A percentile compares a stretch with the other conserved stretches of the same genome.
Evolutionary conservation across 768 basidiomycete genomes (phyloP).

Genomic region (Terana coerulea): DNA sequence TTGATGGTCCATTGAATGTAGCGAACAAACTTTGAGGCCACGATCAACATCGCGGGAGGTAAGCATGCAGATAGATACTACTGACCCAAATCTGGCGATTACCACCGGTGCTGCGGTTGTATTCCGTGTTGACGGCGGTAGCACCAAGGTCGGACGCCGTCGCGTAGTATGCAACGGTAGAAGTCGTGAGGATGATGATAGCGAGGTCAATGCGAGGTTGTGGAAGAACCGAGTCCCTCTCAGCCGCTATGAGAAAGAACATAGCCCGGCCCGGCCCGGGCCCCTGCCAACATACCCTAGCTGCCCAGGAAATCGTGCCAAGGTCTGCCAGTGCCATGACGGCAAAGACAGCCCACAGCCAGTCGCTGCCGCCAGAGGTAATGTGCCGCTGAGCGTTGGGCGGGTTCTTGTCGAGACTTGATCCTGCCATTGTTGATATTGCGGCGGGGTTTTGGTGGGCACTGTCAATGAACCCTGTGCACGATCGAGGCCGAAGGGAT

Average conservation of each 20-base stretch:
- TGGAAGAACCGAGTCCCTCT: constrained; percentile 45
- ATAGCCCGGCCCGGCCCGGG: too few species aligned
- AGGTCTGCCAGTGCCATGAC: constrained; percentile 43
- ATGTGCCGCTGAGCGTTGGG: constrained; percentile 34
- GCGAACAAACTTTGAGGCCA: constrained; percentile 42
- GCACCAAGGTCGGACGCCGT: constrained; percentile 55
- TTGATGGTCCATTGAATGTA: constrained; percentile 57
- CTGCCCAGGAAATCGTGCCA: constrained; percentile 34
- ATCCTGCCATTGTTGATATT: constrained; percentile 7
- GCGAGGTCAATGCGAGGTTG: too few species aligned
- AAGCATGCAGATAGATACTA: too few species aligned
- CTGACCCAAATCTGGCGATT: constrained; percentile 42
- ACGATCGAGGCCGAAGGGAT: too few species aligned
- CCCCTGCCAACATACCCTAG: constrained; percentile 22
- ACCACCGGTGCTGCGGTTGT: constrained; percentile 22
- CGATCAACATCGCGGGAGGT: too few species aligned
- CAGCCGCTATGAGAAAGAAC: constrained; percentile 26
- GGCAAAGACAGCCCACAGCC: constrained; percentile 52
- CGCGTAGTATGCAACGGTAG: constrained; percentile 44
- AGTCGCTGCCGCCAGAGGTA: constrained; percentile 43
- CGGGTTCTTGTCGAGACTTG: constrained; percentile 32
- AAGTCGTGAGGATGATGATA: constrained; percentile 40
- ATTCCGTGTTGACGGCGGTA: constrained; percentile 41
- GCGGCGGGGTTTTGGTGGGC: too few species aligned
- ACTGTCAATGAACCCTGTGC: too few species aligned